Base-by-base conservation (phyloP, 169 alveolate genomes). In the Neospora caninum region DNA sequence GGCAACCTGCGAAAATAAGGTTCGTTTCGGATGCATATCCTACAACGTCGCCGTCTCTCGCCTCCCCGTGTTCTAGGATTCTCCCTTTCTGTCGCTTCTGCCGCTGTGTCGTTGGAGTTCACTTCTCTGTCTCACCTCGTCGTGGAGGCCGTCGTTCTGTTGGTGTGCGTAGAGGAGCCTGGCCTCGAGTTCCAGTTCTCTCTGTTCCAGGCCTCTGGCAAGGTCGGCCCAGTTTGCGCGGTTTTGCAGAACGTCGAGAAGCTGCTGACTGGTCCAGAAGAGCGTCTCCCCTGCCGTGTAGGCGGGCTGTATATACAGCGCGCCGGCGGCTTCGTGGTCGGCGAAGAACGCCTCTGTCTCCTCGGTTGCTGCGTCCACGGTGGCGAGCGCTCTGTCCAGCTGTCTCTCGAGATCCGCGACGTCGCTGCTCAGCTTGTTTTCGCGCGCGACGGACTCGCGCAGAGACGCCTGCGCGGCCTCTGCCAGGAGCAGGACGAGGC, bases 401-500 rank as follows among this genome's bases (percentile, higher is more conserved):
- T 43, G 89, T 49, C 67, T 36, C 18, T 18, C 89, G 25, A 41
- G 67, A 0, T 13, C 64, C 13, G 34, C 16, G 36, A 42, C 64
- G 36, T 82, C 89, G 10, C 25, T 27, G 22, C 36, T 27, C 42
- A 82, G 89, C 13, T 41, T 38, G 25, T 36, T 7, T 29, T 82
- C 89, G 38, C 89, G 89, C 64, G 0, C 36, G 10, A 7, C 41
- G 4, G 89, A 38, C 41, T 13, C n/a, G 41, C 41, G 69, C 34
- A 82, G 89, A 18, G 89, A 13, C 13, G 9, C 69, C 36, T 41
- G 36, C 0, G 89, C 89, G 43, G 69, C 9, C 41, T 82, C 89
- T 36, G 89, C 89, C n/a, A 82, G 89, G 67, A 82, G 89, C 27
- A 82, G 89, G 27, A 82, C 89, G 41, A 29, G 89, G 67, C 39